These are phyloP conservation scores for Triadica sebifera DNA, from an alignment of 345 rosid species.

Conservation along the genomic window DNA sequence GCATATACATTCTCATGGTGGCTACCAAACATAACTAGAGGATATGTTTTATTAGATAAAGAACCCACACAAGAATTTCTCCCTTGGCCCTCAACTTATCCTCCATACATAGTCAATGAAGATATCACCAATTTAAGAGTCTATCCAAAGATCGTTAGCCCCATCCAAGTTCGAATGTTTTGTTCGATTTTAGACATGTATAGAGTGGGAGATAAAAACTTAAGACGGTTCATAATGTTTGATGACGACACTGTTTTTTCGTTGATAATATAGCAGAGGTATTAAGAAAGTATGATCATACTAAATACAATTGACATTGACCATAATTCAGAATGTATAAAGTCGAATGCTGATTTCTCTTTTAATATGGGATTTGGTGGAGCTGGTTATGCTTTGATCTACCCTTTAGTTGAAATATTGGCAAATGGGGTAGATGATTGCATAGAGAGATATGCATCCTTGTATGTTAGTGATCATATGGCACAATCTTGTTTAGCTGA, in stretches of 20 bases:
- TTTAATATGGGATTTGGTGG: conserved; percentile 30
- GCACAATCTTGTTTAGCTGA: conserved; percentile 50
- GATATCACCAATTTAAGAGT: conserved; percentile 11
- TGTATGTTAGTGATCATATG: conserved; percentile 20
- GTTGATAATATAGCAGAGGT: conserved; percentile 20
- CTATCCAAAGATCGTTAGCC: conserved; percentile 10
- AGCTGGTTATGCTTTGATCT: conserved; percentile 24
- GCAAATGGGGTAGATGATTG: conserved; percentile 15
- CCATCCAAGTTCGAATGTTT: conserved; percentile 17
- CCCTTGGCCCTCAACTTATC: conserved; percentile 24
- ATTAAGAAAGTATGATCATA: conserved; percentile 17
- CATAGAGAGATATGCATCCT: conserved; percentile 17
- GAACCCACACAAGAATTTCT: conserved; percentile 19
- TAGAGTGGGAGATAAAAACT: conserved; percentile 11
- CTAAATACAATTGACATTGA: conserved; percentile 19
- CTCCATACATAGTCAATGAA: conserved; percentile 17
- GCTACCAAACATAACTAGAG: conserved; percentile 25
- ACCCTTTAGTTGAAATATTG: conserved; percentile 17
- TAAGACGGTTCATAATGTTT: conserved; percentile 24
- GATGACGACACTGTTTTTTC: conserved; percentile 25
- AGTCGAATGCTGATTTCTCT: conserved; percentile 24
- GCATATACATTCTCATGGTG: conserved; percentile 20
- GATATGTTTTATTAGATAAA: conserved; percentile 17
- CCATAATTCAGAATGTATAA: conserved; percentile 13
- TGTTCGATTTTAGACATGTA: conserved; percentile 23